These are phyloP conservation scores for Pholiota adiposa DNA, from an alignment of 1,284 basidiomycete genomes.

Conservation along the genomic window DNA sequence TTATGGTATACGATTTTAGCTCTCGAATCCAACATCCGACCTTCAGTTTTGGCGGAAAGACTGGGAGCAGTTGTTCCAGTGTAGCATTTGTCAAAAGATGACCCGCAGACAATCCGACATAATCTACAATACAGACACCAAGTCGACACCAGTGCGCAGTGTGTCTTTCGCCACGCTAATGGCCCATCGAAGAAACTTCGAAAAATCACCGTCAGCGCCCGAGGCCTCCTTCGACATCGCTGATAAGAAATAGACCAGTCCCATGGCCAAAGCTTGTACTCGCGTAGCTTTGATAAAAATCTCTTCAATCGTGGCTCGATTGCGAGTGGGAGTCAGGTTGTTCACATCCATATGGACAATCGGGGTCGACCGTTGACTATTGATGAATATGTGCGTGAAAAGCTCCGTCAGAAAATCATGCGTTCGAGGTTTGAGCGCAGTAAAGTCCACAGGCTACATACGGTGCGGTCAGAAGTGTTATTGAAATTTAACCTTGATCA, in stretches of 20 bases:
- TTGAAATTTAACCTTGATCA: not conserved
- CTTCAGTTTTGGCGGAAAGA: slow-evolving; percentile 78
- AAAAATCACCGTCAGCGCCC: slow-evolving; percentile 43
- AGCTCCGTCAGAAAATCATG: slow-evolving; percentile 71
- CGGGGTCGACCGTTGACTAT: slow-evolving; percentile 76
- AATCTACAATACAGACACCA: slow-evolving; percentile 44
- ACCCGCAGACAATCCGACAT: not conserved
- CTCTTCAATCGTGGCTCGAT: slow-evolving; percentile 69
- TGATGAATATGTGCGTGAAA: slow-evolving; percentile 69
- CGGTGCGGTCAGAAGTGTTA: slow-evolving; percentile 3
- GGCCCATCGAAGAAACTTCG: slow-evolving; percentile 65
- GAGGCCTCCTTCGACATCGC: slow-evolving; percentile 45
- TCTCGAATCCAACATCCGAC: slow-evolving; percentile 72
- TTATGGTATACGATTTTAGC: slow-evolving; percentile 39
- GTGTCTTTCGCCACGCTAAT: slow-evolving; percentile 68
- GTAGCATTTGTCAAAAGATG: slow-evolving; percentile 68
- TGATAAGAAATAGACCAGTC: slow-evolving; percentile 70
- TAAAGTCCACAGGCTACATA: slow-evolving; percentile 83
- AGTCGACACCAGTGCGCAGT: slow-evolving; percentile 62
- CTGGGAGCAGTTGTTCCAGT: slow-evolving; percentile 73
- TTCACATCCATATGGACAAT: slow-evolving; percentile 43
- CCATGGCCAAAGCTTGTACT: slow-evolving; percentile 64
- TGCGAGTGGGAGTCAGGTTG: slow-evolving; percentile 47
- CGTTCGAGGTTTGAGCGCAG: slow-evolving; percentile 65
- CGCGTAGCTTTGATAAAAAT: slow-evolving; percentile 72